phyloP scores from a whole-genome alignment of 2,329 filamentous ascomycete genomes.

The Ophiocordyceps camponoti-leonardi region DNA sequence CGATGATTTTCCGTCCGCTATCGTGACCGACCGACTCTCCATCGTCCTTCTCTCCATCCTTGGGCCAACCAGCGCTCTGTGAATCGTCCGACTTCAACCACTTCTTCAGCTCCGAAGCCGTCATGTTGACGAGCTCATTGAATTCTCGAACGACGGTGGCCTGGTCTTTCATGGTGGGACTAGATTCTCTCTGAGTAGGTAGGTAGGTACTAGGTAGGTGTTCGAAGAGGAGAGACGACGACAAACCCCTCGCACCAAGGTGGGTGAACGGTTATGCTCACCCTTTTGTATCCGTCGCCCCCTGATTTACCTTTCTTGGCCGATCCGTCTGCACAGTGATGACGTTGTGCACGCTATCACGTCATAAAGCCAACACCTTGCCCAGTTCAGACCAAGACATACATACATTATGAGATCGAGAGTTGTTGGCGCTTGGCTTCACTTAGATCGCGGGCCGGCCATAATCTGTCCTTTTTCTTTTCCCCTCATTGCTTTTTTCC shows the following conservation, averaged over 20 bases:
- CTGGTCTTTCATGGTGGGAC: constrained; percentile 7
- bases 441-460: background rate
- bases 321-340: background rate
- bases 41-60: constrained; percentile 29
- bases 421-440: background rate
- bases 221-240: too few species aligned
- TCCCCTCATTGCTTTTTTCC: background rate
- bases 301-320: background rate
- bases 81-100: constrained; percentile 46
- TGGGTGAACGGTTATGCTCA: background rate
- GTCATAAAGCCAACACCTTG: background rate
- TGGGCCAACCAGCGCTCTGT: constrained; percentile 39
- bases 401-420: background rate
- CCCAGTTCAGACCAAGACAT: background rate
- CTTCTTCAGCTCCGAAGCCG: constrained; percentile 36
- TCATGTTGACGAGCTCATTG: constrained; percentile 52
- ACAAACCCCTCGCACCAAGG: background rate
- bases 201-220: too few species aligned
- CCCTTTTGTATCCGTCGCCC: background rate
- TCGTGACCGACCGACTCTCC: constrained; percentile 48
- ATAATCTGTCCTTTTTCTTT: background rate
- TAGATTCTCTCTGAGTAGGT: background rate
- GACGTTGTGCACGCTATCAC: background rate
- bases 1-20: constrained; percentile 44
- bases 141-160: constrained; percentile 33